Evolutionary conservation across 768 basidiomycete genomes (phyloP).

Genomic region (Harrya chromipes): DNA sequence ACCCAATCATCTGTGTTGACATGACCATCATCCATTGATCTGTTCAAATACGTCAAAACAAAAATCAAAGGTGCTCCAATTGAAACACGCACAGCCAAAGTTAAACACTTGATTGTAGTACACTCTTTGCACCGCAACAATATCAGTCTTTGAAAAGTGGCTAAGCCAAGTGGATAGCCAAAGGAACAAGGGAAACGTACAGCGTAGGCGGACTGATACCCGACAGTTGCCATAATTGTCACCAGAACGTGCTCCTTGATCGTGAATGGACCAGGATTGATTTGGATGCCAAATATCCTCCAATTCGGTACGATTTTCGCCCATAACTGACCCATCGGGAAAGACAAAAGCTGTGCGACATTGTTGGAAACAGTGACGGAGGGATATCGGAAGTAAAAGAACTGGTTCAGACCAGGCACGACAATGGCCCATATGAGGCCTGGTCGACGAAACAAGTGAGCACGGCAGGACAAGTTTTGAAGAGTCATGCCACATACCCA

Average conservation of each 20-base stretch:
- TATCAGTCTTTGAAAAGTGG: constrained; percentile 46
- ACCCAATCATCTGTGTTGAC: constrained; percentile 72
- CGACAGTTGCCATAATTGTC: constrained; percentile 63
- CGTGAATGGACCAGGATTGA: constrained; percentile 77
- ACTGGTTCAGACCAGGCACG: constrained; percentile 73
- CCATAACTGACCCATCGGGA: constrained; percentile 65
- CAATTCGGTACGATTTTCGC: constrained; percentile 51
- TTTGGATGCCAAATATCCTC: constrained; percentile 51
- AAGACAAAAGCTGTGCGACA: constrained; percentile 71
- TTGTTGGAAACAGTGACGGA: constrained; percentile 42
- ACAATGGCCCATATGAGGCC: constrained; percentile 53
- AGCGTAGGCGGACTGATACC: constrained; percentile 25
- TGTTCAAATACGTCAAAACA: constrained; percentile 12
- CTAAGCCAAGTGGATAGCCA: not conserved
- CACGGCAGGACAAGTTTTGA: not conserved
- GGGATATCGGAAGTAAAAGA: constrained; percentile 73
- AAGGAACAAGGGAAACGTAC: constrained; percentile 7
- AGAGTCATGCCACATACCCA: constrained; percentile 36
- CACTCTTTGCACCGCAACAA: constrained; percentile 69
- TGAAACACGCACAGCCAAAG: constrained; percentile 40
- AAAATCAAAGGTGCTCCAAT: not conserved
- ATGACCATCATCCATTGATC: constrained; percentile 62
- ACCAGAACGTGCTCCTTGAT: constrained; percentile 76
- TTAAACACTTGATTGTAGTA: constrained; percentile 59
- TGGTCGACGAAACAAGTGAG: constrained; percentile 1